Percentiles rank a stretch among this genome's conserved stretches.
Conservation (phyloP, 345 rosid species). For the Trapa incisa region DNA sequence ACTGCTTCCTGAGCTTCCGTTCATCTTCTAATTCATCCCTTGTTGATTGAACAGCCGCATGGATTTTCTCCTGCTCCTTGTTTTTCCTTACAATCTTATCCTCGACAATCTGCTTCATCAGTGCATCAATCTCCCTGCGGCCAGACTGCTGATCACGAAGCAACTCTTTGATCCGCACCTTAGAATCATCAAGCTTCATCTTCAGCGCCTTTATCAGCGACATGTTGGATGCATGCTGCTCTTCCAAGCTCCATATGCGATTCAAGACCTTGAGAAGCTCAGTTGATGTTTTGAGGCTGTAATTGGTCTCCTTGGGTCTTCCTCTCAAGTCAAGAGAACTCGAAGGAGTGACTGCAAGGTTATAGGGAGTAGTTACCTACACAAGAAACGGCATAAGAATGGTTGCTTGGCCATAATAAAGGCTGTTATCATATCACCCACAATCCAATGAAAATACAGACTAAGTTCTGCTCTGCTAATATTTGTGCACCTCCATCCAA, state of each 20-base stretch:
- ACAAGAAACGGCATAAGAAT: slow-evolving; percentile 12
- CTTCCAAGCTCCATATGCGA: slow-evolving; percentile 91
- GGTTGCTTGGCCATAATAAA: not conserved
- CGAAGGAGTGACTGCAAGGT: slow-evolving; percentile 64
- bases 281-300: slow-evolving; percentile 76
- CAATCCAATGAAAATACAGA: no score
- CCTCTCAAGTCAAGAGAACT: slow-evolving; percentile 66
- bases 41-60: slow-evolving; percentile 55
- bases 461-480: not conserved
- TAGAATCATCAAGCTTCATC: slow-evolving; percentile 61
- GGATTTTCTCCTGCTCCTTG: slow-evolving; percentile 69
- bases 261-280: slow-evolving; percentile 83
- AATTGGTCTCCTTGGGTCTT: slow-evolving; percentile 27
- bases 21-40: slow-evolving; percentile 89
- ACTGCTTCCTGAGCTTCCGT: slow-evolving; percentile 68
- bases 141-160: slow-evolving; percentile 57
- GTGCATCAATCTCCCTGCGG: slow-evolving; percentile 53
- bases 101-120: slow-evolving; percentile 79
- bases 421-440: no score
- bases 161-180: slow-evolving; percentile 58
- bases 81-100: slow-evolving; percentile 56
- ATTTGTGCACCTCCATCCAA: slow-evolving; percentile 62
- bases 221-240: slow-evolving; percentile 66
- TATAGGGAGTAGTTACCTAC: slow-evolving; percentile 73
- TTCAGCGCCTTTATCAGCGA: slow-evolving; percentile 60